These are phyloP conservation scores for Cercospora brassicicola DNA, from an alignment of 2,329 filamentous ascomycete genomes.

Conservation along the genomic window DNA sequence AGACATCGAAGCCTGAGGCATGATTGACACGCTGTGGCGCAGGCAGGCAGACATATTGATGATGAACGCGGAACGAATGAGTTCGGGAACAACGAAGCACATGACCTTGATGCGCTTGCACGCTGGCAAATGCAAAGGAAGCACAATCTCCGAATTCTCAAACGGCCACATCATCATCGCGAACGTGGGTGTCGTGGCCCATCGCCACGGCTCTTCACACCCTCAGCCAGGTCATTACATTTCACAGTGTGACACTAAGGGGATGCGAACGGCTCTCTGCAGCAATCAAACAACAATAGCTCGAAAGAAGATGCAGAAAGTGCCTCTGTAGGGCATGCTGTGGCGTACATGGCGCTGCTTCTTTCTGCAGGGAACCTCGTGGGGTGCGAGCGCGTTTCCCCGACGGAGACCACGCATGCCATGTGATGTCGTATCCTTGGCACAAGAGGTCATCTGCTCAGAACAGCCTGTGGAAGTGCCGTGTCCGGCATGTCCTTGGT, in stretches of 20 bases:
- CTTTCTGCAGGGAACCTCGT: conserved; percentile 8
- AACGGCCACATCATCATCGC: not conserved
- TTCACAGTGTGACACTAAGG: conserved; percentile 1
- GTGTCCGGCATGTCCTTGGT: conserved; percentile 4
- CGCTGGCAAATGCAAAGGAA: not conserved
- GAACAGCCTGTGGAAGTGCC: conserved; percentile 4
- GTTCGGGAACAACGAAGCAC: not conserved
- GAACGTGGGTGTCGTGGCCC: not conserved
- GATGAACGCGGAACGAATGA: not conserved
- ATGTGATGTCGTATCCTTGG: conserved; percentile 3
- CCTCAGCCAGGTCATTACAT: not conserved
- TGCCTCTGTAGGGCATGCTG: not conserved
- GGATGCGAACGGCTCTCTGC: conserved; percentile 10
- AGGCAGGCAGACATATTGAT: not conserved
- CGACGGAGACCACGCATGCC: not conserved
- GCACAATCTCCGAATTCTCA: not conserved
- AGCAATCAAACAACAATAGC: not conserved
- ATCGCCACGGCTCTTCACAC: not conserved
- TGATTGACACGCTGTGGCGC: not conserved
- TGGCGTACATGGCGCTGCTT: conserved; percentile 3
- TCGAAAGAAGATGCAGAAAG: not conserved
- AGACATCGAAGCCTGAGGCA: not conserved
- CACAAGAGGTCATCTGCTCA: conserved; percentile 10
- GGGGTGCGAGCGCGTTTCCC: not conserved
- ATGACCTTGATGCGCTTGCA: not conserved